These are phyloP conservation scores for Murraya paniculata DNA, from an alignment of 345 rosid genomes.

Conservation along the genomic window DNA sequence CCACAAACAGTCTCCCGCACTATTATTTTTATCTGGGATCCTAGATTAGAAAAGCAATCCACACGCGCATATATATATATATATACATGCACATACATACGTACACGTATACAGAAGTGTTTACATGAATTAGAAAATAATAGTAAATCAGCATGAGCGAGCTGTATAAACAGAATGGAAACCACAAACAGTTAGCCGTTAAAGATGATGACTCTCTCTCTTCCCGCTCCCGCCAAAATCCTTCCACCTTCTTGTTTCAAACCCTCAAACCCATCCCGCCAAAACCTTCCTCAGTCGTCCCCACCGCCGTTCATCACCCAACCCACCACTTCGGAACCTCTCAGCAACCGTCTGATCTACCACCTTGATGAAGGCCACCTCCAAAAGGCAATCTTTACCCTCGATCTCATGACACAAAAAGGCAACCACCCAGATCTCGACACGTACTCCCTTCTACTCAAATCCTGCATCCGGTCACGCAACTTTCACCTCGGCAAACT, in stretches of 20 bases:
- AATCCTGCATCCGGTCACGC: slow-evolving; percentile 62
- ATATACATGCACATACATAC: too few relatives aligned
- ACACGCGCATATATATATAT: too few relatives aligned
- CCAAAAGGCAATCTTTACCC: slow-evolving; percentile 51
- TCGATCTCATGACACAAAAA: slow-evolving; percentile 39
- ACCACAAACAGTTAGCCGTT: slow-evolving; percentile 19
- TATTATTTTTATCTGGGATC: too few relatives aligned
- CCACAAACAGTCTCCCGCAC: too few relatives aligned
- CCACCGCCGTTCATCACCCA: slow-evolving; percentile 12
- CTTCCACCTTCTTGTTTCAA: slow-evolving; percentile 20
- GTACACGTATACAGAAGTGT: too few relatives aligned
- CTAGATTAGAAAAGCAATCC: too few relatives aligned
- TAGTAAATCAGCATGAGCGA: too few relatives aligned
- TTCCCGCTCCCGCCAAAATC: slow-evolving; percentile 46
- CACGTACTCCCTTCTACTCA: slow-evolving; percentile 70
- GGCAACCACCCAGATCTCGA: slow-evolving; percentile 45
- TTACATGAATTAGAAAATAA: too few relatives aligned
- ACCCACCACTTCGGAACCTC: slow-evolving; percentile 10
- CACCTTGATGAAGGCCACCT: slow-evolving; percentile 57
- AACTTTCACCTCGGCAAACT: slow-evolving; percentile 53
- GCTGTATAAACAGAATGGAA: neutral
- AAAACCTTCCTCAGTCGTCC: slow-evolving; percentile 12
- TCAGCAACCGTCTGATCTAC: slow-evolving; percentile 37
- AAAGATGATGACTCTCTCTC: slow-evolving; percentile 29
- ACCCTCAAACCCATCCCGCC: slow-evolving; percentile 28